A percentile compares a stretch with the other conserved stretches of the same genome.
Evolutionary conservation across 768 basidiomycete species (phyloP).

Genomic region (Botryobasidium botryosum): DNA sequence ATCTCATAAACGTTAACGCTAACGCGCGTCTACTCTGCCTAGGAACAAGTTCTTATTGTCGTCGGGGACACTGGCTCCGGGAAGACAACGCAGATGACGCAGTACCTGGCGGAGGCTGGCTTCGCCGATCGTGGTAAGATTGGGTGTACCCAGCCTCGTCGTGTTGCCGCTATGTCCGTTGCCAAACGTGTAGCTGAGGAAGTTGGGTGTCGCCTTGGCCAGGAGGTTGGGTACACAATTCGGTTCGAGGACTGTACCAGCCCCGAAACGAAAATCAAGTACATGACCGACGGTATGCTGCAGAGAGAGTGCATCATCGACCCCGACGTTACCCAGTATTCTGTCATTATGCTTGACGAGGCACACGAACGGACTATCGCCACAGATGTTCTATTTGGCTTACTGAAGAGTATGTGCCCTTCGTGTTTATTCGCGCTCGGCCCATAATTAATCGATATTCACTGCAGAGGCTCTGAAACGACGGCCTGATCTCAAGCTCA

Average conservation of each 20-base stretch:
- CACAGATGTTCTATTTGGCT: slow-evolving; percentile 95
- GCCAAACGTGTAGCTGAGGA: slow-evolving; percentile 98
- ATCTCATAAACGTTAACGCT: not conserved
- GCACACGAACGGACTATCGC: slow-evolving; percentile 97
- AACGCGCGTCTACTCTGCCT: not conserved
- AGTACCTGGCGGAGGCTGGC: slow-evolving; percentile 91
- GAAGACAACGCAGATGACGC: slow-evolving; percentile 98
- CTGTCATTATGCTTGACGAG: slow-evolving; percentile 96
- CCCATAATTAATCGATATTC: slow-evolving; percentile 12
- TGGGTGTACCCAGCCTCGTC: slow-evolving; percentile 96
- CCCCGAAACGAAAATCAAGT: slow-evolving; percentile 97
- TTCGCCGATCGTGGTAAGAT: slow-evolving; percentile 81
- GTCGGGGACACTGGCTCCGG: slow-evolving; percentile 98
- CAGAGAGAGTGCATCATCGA: slow-evolving; percentile 95
- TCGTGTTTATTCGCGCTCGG: slow-evolving; percentile 20
- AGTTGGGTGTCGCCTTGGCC: slow-evolving; percentile 91
- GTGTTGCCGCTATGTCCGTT: slow-evolving; percentile 98
- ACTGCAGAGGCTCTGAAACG: slow-evolving; percentile 78
- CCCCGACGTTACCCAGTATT: slow-evolving; percentile 82
- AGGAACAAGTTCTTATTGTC: slow-evolving; percentile 96
- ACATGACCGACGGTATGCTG: slow-evolving; percentile 99
- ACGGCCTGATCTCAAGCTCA: slow-evolving; percentile 89
- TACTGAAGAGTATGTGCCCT: slow-evolving; percentile 55
- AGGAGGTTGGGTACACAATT: slow-evolving; percentile 96
- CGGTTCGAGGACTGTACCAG: slow-evolving; percentile 99